Evolutionary conservation across 1,284 basidiomycete genomes (phyloP).

Genomic region (Schizophyllum amplum): DNA sequence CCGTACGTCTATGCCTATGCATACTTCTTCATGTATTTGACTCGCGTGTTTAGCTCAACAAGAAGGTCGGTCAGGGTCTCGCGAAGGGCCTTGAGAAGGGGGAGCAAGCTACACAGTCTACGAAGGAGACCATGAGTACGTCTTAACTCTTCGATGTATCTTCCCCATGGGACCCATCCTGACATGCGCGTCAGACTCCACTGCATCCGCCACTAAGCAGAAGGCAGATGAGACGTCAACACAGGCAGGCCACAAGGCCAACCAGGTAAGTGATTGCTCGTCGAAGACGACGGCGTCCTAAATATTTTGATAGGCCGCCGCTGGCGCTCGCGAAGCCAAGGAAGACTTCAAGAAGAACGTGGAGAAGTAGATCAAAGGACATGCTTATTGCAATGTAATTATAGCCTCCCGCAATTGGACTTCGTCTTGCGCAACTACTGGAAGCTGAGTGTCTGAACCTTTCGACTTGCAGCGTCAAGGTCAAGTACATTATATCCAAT

Average conservation of each 20-base stretch:
- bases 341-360: conserved; percentile 39
- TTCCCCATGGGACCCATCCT: not conserved
- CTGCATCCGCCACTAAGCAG: conserved; percentile 24
- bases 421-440: too few relatives aligned
- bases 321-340: conserved; percentile 33
- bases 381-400: not conserved
- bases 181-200: conserved; percentile 20
- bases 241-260: conserved; percentile 28
- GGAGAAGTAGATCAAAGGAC: conserved; percentile 30
- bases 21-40: not conserved
- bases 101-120: conserved; percentile 44
- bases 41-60: conserved; percentile 44
- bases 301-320: conserved; percentile 27
- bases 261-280: conserved; percentile 25
- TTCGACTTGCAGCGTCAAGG: too few relatives aligned
- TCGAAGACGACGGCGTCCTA: conserved; percentile 25
- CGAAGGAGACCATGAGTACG: conserved; percentile 49
- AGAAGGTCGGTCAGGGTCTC: conserved; percentile 48
- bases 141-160: not conserved
- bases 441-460: too few relatives aligned
- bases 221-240: conserved; percentile 28
- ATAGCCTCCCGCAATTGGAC: too few relatives aligned
- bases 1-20: conserved; percentile 27
- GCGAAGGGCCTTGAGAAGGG: conserved; percentile 60
- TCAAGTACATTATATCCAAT: too few relatives aligned